Base-by-base conservation (phyloP, 2,329 filamentous ascomycete species). In the Nemania bipapillata region DNA sequence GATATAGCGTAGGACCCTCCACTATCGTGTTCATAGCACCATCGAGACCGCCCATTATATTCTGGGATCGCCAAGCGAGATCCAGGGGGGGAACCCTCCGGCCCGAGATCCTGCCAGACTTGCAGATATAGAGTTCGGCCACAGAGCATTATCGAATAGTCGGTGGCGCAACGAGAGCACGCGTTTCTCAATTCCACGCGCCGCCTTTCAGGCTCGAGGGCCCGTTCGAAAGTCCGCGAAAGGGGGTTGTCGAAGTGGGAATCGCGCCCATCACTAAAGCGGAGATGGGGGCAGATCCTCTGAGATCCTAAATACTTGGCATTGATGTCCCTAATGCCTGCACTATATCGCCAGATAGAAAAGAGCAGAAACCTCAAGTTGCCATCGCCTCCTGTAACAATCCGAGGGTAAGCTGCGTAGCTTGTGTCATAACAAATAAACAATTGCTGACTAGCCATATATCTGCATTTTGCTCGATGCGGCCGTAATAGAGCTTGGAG, bases 101-200 rank as follows among this genome's bases (percentile, higher is more conserved):
- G 40, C 7, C 65, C 65, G 9, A 68, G 56, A 12, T 68, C 55
- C 32, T 68, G 55, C 65, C 60, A 68, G 42, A 56, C 61, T 6
- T 52, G 17, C 15, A 68, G 7, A 2, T 62, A 17, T 4, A 66
- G 37, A 26, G n/a, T 42, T 35, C 15, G 35, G 20, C 15, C 28
- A 17, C 45, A 20, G 22, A 42, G 42, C 20, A 6, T 50, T 7
- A 52, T 55, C 20, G 40, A 55, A 32, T 56, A 64, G 17, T 68
- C 65, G 2, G 61, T 60, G 22, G 55, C 40, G 26, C 65, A 68
- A 26, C 24, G 30, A 28, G 5, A 1, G 17, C 60, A 68, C 1
- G 49, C 12, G 1, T 24, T 28, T 17, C 12, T 55, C 8, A 22
- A 11, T 45, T 59, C 52, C 4, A n/a, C 4, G n/a, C 2, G 11